Evolutionary conservation across 371 early-diverging fungal genomes (phyloP).

Genomic region (Rhizopus sp.): DNA sequence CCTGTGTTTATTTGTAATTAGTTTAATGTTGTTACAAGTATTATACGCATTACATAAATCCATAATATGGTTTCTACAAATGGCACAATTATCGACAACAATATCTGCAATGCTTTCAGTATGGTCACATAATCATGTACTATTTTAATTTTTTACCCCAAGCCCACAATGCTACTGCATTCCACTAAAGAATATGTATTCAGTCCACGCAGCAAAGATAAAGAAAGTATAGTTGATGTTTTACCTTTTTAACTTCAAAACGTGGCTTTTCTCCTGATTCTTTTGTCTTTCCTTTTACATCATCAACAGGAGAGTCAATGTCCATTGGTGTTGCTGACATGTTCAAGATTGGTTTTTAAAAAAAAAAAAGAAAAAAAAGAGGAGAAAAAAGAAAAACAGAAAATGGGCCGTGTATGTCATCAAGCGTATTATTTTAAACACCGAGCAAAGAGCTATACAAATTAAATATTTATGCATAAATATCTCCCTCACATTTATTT

Average conservation of each 20-base stretch:
- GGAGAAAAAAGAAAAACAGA: background rate
- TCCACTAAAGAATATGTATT: constrained; percentile 72
- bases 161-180: constrained; percentile 97
- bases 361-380: constrained; percentile 11
- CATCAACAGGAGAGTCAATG: constrained; percentile 35
- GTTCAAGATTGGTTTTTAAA: background rate
- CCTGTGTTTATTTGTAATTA: constrained; percentile 46
- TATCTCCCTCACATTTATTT: too few relatives aligned
- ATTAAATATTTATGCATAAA: too few relatives aligned
- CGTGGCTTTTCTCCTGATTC: constrained; percentile 67
- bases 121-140: too few relatives aligned
- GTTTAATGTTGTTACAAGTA: constrained; percentile 1
- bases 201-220: background rate
- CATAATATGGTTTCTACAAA: constrained; percentile 99
- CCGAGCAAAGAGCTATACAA: too few relatives aligned
- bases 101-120: constrained; percentile 70
- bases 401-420: background rate
- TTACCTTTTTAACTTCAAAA: constrained; percentile 95
- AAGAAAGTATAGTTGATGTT: constrained; percentile 1
- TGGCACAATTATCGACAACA: constrained; percentile 99
- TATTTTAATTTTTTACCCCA: constrained; percentile 71
- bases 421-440: too few relatives aligned
- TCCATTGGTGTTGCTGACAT: constrained; percentile 49
- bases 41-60: constrained; percentile 85
- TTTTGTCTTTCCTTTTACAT: constrained; percentile 57